A percentile compares a stretch with the other conserved stretches of the same genome.
Conservation (phyloP, 2,329 filamentous ascomycete genomes). For the Cercospora sp. region DNA sequence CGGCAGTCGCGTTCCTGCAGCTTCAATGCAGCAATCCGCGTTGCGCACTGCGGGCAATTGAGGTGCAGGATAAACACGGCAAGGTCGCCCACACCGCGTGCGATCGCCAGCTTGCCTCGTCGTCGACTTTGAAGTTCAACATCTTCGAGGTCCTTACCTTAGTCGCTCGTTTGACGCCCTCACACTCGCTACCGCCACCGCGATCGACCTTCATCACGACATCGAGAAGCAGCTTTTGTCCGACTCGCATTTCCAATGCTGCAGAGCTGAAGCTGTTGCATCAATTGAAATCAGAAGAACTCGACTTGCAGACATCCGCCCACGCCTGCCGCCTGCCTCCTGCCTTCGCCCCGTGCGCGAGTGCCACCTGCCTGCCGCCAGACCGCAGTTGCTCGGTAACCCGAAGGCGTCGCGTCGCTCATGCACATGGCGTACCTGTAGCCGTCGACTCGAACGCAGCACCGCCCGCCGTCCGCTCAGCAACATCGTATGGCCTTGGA, state of each 20-base stretch:
- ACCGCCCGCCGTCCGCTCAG: conserved; percentile 6
- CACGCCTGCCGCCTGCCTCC: conserved; percentile 10
- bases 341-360: not conserved
- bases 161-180: not conserved
- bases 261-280: conserved; percentile 9
- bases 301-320: not conserved
- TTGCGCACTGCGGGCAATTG: not conserved
- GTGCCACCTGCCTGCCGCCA: conserved; percentile 8
- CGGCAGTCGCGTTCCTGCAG: not conserved
- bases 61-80: not conserved
- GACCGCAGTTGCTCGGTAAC: conserved; percentile 5
- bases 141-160: not conserved
- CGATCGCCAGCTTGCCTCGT: not conserved
- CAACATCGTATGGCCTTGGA: conserved; percentile 27
- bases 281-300: not conserved
- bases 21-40: not conserved
- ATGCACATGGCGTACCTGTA: conserved; percentile 13
- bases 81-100: not conserved
- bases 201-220: not conserved
- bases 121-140: not conserved
- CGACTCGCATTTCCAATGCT: not conserved
- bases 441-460: not conserved
- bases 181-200: not conserved
- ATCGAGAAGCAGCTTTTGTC: not conserved
- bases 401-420: conserved; percentile 1